Evolutionary conservation across 164 flowering plant species (phyloP), one percentile per base, ranked within the genome.

Genomic region (Vitis cinerea): DNA sequence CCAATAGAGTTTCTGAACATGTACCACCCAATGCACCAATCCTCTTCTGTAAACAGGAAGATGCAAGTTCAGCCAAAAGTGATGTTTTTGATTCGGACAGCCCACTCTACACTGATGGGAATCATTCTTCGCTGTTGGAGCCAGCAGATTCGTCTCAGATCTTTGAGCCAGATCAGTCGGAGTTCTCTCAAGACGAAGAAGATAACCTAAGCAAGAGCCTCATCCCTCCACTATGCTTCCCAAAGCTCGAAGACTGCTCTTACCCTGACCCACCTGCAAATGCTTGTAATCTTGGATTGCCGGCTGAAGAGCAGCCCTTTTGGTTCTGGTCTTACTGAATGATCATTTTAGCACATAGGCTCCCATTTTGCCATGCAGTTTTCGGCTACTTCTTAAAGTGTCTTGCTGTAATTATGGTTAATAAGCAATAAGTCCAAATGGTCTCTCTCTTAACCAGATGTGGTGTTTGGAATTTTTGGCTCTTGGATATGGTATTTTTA

Each of bases 181-280:
- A 84, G 74, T 75, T 83, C 53, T 84, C 84, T 0, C 87, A 86
- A 47, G 90, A 85, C 9, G 90, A 90, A 71, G 89, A 80, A 44
- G 89, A 86, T 56, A 69, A 81, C 68, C 56, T 71, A 50, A 54
- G 59, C 72, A 72, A 56, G 63, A 67, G 48, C 76, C 59, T 75
- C 10, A 44, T 78, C 62, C 71, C 62, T 1, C 51, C 74, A 47
- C 14, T 55, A 3, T 54, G 1, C 69, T 69, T 80, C 15, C 73
- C 74, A 1, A 84, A 73, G 60, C 61, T 80, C 10, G 82, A 81
- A 67, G 77, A 63, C 4, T 63, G 66, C 15, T 68, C 50, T 16
- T 19, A 67, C 53, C 60, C 64, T 37, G 65, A 70, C 29, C 68
- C 77, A 47, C 73, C 75, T 14, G 50, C 78, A 5, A 75, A 52